These are phyloP conservation scores for Kazachstania africana DNA, from an alignment of 805 yeast species.

Conservation along the genomic window DNA sequence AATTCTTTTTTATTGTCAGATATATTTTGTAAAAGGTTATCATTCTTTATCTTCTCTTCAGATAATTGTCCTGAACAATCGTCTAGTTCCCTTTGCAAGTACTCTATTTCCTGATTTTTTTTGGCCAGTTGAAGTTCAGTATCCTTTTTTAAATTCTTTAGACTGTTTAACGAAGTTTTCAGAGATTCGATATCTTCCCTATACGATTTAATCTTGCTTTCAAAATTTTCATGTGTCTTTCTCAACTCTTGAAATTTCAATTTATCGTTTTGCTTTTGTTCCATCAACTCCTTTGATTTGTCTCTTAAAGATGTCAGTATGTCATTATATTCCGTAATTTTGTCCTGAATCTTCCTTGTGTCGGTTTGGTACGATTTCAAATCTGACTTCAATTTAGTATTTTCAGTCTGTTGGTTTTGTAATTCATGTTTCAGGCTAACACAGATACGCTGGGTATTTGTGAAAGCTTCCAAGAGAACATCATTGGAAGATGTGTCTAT, in stretches of 20 bases:
- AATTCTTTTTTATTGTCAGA: conserved; percentile 5
- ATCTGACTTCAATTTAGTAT: conserved; percentile 16
- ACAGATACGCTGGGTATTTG: conserved; percentile 29
- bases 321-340: conserved; percentile 15
- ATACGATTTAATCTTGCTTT: conserved; percentile 10
- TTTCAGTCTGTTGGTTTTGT: conserved; percentile 19
- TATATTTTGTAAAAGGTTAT: conserved; percentile 14
- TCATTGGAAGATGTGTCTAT: conserved; percentile 23
- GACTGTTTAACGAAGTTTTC: conserved; percentile 13
- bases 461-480: conserved; percentile 30
- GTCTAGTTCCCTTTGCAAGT: conserved; percentile 28
- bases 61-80: conserved; percentile 35
- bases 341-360: conserved; percentile 11
- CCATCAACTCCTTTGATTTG: conserved; percentile 12
- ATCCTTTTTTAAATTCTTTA: conserved; percentile 16
- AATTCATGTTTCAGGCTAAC: conserved; percentile 24
- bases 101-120: conserved; percentile 26
- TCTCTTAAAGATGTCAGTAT: conserved; percentile 15
- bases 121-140: conserved; percentile 9
- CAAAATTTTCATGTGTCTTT: conserved; percentile 10
- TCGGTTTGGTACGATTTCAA: conserved; percentile 15
- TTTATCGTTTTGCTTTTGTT: conserved; percentile 16
- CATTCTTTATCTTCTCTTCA: conserved; percentile 33
- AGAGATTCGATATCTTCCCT: conserved; percentile 14
- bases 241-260: conserved; percentile 14